Conservation (phyloP, 2,329 filamentous ascomycete genomes). For the Chalaropsis ovoidea region DNA sequence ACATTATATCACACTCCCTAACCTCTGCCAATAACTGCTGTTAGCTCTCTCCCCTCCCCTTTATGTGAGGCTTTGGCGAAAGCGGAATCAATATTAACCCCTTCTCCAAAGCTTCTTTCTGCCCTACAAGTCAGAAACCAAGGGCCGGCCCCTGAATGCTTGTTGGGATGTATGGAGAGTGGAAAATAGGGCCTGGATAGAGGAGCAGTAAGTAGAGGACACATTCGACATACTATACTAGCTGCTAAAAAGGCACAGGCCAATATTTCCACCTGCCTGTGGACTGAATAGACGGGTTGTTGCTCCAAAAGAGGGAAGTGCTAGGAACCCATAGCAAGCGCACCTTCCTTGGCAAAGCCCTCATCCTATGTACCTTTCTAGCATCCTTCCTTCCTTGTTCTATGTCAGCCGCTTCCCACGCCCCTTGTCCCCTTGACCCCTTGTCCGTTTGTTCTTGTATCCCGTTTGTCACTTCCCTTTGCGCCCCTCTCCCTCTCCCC, state of each 20-base stretch:
- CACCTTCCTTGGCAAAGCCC: background rate
- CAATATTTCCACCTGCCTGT: too few relatives aligned
- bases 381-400: background rate
- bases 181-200: too few relatives aligned
- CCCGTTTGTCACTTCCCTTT: background rate
- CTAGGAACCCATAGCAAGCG: background rate
- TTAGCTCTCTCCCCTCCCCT: background rate
- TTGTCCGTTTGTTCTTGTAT: background rate
- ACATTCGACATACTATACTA: too few relatives aligned
- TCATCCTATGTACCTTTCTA: conserved; percentile 2
- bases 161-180: background rate
- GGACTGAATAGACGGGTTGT: background rate
- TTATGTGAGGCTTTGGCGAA: background rate
- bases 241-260: too few relatives aligned
- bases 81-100: background rate
- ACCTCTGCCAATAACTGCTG: too few relatives aligned
- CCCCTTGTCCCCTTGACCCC: background rate
- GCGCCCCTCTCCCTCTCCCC: background rate
- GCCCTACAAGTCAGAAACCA: background rate
- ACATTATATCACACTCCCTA: too few relatives aligned
- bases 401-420: background rate
- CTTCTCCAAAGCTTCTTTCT: background rate
- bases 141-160: background rate
- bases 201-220: too few relatives aligned
- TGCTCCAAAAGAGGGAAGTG: background rate